Conservation (phyloP, 345 rosid species). For the Linum usitatissimum region DNA sequence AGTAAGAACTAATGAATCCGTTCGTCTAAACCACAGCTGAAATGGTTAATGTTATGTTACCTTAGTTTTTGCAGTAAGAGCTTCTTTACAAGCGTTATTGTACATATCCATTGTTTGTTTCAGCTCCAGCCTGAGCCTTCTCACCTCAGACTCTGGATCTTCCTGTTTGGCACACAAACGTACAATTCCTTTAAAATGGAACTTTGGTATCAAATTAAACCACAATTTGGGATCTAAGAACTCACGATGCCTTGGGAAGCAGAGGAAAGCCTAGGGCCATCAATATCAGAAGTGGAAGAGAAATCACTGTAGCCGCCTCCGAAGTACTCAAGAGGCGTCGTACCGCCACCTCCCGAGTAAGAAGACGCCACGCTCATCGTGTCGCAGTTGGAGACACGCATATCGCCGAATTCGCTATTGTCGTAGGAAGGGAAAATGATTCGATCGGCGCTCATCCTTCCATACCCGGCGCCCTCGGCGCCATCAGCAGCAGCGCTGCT, state of each 20-base stretch:
- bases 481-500: too few relatives aligned
- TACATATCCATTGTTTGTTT: not conserved
- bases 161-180: not conserved
- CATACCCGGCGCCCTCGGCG: too few relatives aligned
- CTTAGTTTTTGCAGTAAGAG: not conserved
- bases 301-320: not conserved
- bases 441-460: not conserved
- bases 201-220: too few relatives aligned
- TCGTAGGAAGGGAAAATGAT: not conserved
- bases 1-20: too few relatives aligned
- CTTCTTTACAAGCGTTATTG: not conserved
- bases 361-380: not conserved
- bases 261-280: not conserved
- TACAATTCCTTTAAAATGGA: too few relatives aligned
- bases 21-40: too few relatives aligned
- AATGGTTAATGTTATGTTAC: not conserved
- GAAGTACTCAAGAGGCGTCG: not conserved
- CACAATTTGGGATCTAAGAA: too few relatives aligned
- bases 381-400: not conserved
- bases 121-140: not conserved
- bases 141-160: not conserved
- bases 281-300: not conserved
- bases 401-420: not conserved
- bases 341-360: not conserved
- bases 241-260: not conserved